Percentiles rank a stretch among this genome's conserved stretches.
Conservation (phyloP, 768 basidiomycete genomes). For the Piloderma croceum region DNA sequence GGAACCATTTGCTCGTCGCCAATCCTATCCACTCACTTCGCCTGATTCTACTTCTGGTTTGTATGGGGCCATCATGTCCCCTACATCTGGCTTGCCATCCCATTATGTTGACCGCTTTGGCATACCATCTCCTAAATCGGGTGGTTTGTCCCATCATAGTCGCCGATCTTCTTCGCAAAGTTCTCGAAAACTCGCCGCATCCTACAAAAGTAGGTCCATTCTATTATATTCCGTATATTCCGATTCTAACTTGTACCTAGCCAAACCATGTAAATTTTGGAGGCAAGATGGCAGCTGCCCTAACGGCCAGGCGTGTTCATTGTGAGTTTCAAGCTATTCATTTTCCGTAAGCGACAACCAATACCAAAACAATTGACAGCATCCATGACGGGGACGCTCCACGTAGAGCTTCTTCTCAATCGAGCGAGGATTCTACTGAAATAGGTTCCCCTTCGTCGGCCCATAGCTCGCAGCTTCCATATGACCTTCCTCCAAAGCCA, state of each 20-base stretch:
- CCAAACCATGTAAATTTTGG: slow-evolving; percentile 58
- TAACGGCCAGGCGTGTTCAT: slow-evolving; percentile 51
- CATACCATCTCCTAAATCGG: too few relatives aligned
- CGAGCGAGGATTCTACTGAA: slow-evolving; percentile 5
- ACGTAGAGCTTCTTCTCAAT: neutral
- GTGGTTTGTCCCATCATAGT: too few relatives aligned
- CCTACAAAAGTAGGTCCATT: slow-evolving; percentile 37
- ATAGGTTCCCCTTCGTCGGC: slow-evolving; percentile 7
- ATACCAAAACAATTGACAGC: slow-evolving; percentile 24
- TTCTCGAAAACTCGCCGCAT: too few relatives aligned
- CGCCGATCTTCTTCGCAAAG: too few relatives aligned
- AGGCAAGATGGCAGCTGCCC: slow-evolving; percentile 41
- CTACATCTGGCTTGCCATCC: too few relatives aligned
- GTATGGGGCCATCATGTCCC: too few relatives aligned
- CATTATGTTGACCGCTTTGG: too few relatives aligned
- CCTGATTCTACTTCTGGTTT: too few relatives aligned
- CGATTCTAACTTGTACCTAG: slow-evolving; percentile 24
- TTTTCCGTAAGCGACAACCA: neutral
- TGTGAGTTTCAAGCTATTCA: slow-evolving; percentile 37
- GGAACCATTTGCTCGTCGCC: too few relatives aligned
- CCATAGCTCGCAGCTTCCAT: slow-evolving; percentile 11
- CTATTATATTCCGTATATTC: neutral
- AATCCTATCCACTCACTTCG: too few relatives aligned
- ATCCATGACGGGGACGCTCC: slow-evolving; percentile 36
- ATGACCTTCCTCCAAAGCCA: slow-evolving; percentile 22